Percentiles rank a stretch among this genome's conserved stretches.
These are phyloP conservation scores for Knoxdaviesia capensis DNA, from an alignment of 2,329 filamentous ascomycete species.

Conservation along the genomic window DNA sequence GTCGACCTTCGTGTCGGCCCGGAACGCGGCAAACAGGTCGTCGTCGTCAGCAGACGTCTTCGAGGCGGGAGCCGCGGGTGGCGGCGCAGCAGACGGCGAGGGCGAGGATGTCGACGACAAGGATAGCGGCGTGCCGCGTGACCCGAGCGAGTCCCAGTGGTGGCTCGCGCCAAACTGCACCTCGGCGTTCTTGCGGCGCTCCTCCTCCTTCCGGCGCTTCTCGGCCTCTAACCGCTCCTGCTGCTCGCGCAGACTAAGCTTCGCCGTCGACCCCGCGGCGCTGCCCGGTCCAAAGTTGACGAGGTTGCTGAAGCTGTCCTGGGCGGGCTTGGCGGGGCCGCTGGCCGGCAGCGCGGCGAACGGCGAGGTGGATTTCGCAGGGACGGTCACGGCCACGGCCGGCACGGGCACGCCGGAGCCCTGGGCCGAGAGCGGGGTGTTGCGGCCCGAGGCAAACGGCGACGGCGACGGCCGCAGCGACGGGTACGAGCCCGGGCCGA, in stretches of 20 bases:
- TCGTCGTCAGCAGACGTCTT: conserved; percentile 28
- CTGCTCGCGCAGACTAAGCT: conserved; percentile 59
- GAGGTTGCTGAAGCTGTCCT: conserved; percentile 63
- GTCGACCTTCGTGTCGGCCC: conserved; percentile 44
- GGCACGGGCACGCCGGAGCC: conserved; percentile 14
- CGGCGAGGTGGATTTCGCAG: no score
- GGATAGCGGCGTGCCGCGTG: conserved; percentile 25
- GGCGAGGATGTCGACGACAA: not conserved
- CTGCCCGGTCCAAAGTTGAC: conserved; percentile 34
- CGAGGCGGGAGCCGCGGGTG: conserved; percentile 7
- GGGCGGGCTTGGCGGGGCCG: conserved; percentile 26
- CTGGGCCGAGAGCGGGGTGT: conserved; percentile 33
- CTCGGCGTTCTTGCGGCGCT: conserved; percentile 51
- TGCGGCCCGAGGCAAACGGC: conserved; percentile 32
- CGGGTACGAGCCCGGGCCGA: conserved; percentile 24
- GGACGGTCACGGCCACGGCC: not conserved
- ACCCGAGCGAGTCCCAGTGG: conserved; percentile 58
- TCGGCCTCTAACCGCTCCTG: conserved; percentile 46
- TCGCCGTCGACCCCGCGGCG: conserved; percentile 40
- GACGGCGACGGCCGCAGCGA: conserved; percentile 35
- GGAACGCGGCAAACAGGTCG: conserved; percentile 48
- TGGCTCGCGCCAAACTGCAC: conserved; percentile 57
- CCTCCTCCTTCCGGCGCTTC: conserved; percentile 53
- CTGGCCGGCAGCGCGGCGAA: not conserved
- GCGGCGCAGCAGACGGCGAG: conserved; percentile 6